These are phyloP conservation scores for Russula emetica DNA, from an alignment of 768 basidiomycete genomes.

Conservation along the genomic window DNA sequence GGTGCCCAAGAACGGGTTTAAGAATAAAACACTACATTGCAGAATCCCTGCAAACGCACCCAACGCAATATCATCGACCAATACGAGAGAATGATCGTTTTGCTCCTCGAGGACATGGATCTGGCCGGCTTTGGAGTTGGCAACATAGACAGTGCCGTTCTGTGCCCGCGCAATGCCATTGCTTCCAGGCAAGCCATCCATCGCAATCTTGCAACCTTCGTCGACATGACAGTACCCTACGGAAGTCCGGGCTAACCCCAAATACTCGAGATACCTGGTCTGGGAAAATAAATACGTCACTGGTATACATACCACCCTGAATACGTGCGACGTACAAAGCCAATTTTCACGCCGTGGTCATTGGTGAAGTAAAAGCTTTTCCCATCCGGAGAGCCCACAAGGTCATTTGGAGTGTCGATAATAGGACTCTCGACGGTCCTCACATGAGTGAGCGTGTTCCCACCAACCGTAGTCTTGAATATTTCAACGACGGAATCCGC, in stretches of 20 bases:
- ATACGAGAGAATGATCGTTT: conserved; percentile 52
- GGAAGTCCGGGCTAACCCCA: conserved; percentile 36
- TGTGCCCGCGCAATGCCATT: conserved; percentile 55
- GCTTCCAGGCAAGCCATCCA: conserved; percentile 44
- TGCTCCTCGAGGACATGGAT: conserved; percentile 55
- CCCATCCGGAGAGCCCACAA: conserved; percentile 63
- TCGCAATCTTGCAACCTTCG: conserved; percentile 57
- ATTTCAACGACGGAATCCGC: conserved; percentile 71
- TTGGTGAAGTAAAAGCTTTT: conserved; percentile 68
- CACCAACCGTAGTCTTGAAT: conserved; percentile 51
- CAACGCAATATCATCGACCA: conserved; percentile 50
- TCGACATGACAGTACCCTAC: conserved; percentile 63
- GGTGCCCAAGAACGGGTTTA: not conserved
- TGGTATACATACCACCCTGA: not conserved
- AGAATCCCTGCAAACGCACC: conserved; percentile 38
- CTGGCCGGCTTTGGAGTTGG: conserved; percentile 41
- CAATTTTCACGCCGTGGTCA: conserved; percentile 52
- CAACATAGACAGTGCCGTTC: conserved; percentile 65
- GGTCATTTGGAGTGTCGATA: conserved; percentile 64
- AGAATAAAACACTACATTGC: not conserved
- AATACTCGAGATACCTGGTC: conserved; percentile 15
- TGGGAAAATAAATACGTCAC: not conserved
- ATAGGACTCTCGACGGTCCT: conserved; percentile 53
- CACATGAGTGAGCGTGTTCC: conserved; percentile 46
- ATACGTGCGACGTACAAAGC: conserved; percentile 41